These are phyloP conservation scores for Suhomyces atakaporum DNA, from an alignment of 1,139 yeast genomes.

Conservation along the genomic window DNA sequence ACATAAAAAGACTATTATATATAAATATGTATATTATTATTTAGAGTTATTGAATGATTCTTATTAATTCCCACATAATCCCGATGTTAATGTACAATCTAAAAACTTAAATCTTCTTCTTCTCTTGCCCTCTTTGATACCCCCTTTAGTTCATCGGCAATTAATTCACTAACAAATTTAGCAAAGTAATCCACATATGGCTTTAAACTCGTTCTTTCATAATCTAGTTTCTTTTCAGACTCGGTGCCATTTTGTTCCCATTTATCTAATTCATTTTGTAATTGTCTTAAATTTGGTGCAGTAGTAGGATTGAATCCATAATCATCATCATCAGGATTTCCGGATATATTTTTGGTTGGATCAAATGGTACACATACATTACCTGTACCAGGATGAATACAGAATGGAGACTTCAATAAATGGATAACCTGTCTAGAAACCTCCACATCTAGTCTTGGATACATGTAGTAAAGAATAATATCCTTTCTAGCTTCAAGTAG, in stretches of 20 bases:
- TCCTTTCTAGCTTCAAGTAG: conserved; percentile 82
- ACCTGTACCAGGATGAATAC: conserved; percentile 98
- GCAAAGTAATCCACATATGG: conserved; percentile 76
- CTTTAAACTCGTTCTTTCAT: conserved; percentile 69
- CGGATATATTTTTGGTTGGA: conserved; percentile 42
- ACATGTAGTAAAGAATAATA: conserved; percentile 73
- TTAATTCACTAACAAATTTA: conserved; percentile 57
- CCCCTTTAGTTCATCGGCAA: conserved; percentile 55
- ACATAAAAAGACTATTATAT: too few species aligned
- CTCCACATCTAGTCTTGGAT: conserved; percentile 91
- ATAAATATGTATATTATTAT: conserved; percentile 5
- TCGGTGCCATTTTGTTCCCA: conserved; percentile 37
- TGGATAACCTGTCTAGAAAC: conserved; percentile 90
- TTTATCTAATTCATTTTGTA: conserved; percentile 57
- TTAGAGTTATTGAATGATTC: too few species aligned
- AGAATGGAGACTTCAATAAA: conserved; percentile 94
- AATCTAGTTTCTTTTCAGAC: conserved; percentile 37
- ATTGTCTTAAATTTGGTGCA: conserved; percentile 72
- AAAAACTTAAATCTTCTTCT: conserved; percentile 32
- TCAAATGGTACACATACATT: conserved; percentile 95
- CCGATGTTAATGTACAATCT: conserved; percentile 1
- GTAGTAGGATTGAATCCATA: conserved; percentile 73
- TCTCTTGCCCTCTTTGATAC: conserved; percentile 49
- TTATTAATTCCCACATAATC: too few species aligned
- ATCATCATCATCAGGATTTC: conserved; percentile 37